These are phyloP conservation scores for Aureobasidium sp. DNA, from an alignment of 2,329 filamentous ascomycete genomes.

Conservation along the genomic window DNA sequence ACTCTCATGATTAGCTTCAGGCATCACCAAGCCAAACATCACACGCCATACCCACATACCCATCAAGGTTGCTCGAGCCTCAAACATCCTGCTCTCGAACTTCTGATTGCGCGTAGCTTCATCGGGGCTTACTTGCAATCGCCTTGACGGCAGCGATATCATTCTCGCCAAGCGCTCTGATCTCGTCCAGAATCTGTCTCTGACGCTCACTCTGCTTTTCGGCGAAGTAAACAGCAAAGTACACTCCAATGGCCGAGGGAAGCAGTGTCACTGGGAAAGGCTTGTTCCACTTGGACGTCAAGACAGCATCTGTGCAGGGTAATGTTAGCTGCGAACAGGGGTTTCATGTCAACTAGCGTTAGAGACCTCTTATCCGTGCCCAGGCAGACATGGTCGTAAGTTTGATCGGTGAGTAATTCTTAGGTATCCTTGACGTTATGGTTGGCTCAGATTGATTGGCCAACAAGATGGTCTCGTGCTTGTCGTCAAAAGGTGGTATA, in stretches of 20 bases:
- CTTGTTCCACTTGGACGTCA: conserved; percentile 29
- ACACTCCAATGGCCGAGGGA: conserved; percentile 28
- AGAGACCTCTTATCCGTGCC: conserved; percentile 5
- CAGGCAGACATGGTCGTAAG: conserved; percentile 5
- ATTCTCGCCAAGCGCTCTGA: conserved; percentile 22
- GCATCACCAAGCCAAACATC: background rate
- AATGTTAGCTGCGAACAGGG: background rate
- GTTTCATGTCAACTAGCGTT: background rate
- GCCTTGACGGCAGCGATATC: conserved; percentile 16
- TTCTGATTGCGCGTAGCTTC: background rate
- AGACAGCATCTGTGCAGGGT: conserved; percentile 20
- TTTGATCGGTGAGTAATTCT: background rate
- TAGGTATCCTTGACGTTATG: background rate
- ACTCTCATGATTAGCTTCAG: background rate
- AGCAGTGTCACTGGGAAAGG: conserved; percentile 28
- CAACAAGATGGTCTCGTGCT: background rate
- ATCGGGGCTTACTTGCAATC: conserved; percentile 14
- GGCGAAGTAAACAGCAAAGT: conserved; percentile 25
- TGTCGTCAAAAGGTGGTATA: background rate
- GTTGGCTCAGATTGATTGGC: background rate
- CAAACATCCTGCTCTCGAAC: background rate
- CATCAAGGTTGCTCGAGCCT: background rate
- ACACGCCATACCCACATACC: background rate
- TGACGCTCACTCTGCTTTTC: conserved; percentile 27
- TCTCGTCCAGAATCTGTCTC: conserved; percentile 24